Base-by-base conservation (phyloP, 164 flowering plant species). In the Tetrastigma voinierianum region DNA sequence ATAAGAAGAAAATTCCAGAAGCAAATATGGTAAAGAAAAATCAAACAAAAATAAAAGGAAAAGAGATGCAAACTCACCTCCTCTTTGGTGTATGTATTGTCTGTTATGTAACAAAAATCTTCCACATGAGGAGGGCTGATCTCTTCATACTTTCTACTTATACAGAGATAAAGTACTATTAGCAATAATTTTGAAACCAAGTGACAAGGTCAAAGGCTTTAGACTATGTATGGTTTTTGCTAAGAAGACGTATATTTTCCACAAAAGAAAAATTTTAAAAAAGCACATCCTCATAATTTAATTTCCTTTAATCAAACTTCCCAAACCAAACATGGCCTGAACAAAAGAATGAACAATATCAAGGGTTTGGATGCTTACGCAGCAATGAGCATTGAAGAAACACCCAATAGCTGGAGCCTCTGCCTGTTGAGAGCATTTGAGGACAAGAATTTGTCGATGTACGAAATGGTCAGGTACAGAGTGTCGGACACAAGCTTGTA, bases 311-410 rank as follows among this genome's bases (percentile, higher is more conserved):
- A 3, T 7, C 40, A 32, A 32, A 32, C 40, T 32, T 32, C 40
- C 40, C 6, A 32, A 32, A 32, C 40, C 40, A 32, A 32, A 32
- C 40, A 32, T 7, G 6, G 40, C 40, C 16, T 1, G 10, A 63
- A 18, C 67, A 46, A 51, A 6, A 24, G 53, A 17, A 18, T 14
- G 1, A 46, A 45, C 15, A 18, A 14, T 19, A 9, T 17, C 45
- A 46, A 20, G 12, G 61, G 23, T 16, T n/a, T 3, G 24, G 16
- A 55, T 9, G 16, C 87, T 78, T 87, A 93, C 97, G 97, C 82
- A 32, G 97, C 97, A 65, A 91, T 80, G 20, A 90, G 95, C 96
- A 93, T 90, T 64, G 83, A 74, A 63, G 98, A 79, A 76, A 93
- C 91, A 1, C 97, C 98, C 46, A 90, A 81, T 21, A 87, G 81